Evolutionary conservation across 2,329 filamentous ascomycete genomes (phyloP).

Genomic region (Trichocomaceae sp.): DNA sequence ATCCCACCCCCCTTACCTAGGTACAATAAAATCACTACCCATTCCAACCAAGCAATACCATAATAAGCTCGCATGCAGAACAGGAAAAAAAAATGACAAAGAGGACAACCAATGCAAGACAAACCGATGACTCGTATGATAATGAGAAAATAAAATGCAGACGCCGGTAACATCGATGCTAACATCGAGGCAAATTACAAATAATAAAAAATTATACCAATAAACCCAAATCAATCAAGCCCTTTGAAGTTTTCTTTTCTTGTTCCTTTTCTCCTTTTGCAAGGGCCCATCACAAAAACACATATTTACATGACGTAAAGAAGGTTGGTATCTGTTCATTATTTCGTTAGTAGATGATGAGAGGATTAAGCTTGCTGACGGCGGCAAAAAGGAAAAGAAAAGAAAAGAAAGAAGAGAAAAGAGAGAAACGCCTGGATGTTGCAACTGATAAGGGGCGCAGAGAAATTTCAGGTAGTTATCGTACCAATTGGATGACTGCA

Average conservation of each 20-base stretch:
- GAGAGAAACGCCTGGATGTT: background rate
- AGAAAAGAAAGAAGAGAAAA: background rate
- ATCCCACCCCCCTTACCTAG: too few species aligned
- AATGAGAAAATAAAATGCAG: background rate
- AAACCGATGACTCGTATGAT: background rate
- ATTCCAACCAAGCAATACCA: background rate
- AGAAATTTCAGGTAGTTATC: conserved; percentile 23
- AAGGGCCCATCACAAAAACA: background rate
- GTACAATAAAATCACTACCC: background rate
- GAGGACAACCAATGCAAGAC: background rate
- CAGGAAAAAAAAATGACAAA: background rate
- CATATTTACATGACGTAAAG: conserved; percentile 58
- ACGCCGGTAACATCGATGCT: conserved; percentile 1
- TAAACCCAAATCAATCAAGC: background rate
- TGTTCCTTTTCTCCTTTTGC: background rate
- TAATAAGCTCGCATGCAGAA: background rate
- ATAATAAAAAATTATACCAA: background rate
- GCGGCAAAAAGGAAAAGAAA: background rate
- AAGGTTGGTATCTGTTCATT: conserved; percentile 53
- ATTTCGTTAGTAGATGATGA: conserved; percentile 12
- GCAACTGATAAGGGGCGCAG: background rate
- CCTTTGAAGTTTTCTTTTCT: background rate
- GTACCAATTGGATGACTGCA: conserved; percentile 92
- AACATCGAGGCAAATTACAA: background rate
- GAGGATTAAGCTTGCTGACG: conserved; percentile 4